Evolutionary conservation across 805 yeast genomes (phyloP), one percentile per base, ranked within the genome.

Genomic region (Candida sphagnicola): DNA sequence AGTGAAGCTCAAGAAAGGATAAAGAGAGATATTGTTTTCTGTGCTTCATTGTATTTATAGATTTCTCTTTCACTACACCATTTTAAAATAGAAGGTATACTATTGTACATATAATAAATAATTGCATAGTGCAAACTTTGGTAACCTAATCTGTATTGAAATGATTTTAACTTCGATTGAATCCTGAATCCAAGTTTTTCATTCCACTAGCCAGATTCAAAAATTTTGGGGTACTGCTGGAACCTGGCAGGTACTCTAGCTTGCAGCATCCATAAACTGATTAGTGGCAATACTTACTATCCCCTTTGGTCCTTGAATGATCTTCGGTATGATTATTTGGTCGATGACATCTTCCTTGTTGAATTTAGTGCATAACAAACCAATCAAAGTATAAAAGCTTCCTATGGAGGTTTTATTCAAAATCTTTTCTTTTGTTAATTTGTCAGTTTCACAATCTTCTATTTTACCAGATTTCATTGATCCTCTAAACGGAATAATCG

Each of bases 1-100:
- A 72, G 79, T 15, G 83, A 78, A 39, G 96, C 97, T 0, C 98
- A 91, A 62, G 98, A 93, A 56, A 78, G 80, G 59, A 93, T 93
- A 57, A 91, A 91, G 64, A 79, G 99, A 52, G 99, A 93, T 59
- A 93, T 93, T 50, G 98, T 93, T 0, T 93, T 93, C 63, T 93
- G 98, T 58, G 97, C 98, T 3, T 85, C 96, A 41, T 74, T 93
- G 43, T 93, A 93, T 57, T 67, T 91, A 48, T 90, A 71, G 41
- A 30, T 29, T 26, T 8, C n/a, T n/a, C n/a, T n/a, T n/a, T n/a
- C n/a, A n/a, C n/a, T n/a, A n/a, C n/a, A n/a, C n/a, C n/a, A n/a
- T n/a, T n/a, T n/a, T n/a, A n/a, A n/a, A n/a, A n/a, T n/a, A n/a
- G n/a, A n/a, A n/a, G n/a, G n/a, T n/a, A n/a, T 26, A 26, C 29